A percentile compares a stretch with the other conserved stretches of the same genome.
Evolutionary conservation across 768 basidiomycete genomes (phyloP).

Genomic region (Naganishia antarctica): DNA sequence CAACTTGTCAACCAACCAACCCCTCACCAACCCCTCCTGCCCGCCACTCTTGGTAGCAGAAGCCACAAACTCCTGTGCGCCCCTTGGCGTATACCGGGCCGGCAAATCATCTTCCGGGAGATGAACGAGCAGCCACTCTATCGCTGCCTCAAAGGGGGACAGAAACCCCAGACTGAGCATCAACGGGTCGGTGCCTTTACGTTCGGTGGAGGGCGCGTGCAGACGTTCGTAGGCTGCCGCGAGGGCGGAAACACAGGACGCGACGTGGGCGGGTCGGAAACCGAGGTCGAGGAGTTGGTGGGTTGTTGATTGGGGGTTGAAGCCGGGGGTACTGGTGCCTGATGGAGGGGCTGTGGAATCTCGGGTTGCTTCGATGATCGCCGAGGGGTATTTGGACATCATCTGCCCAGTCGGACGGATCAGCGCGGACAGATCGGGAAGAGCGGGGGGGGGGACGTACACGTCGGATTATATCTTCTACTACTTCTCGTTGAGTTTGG

Average conservation of each 20-base stretch:
- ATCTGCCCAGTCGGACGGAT: slow-evolving; percentile 34
- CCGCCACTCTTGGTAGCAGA: slow-evolving; percentile 37
- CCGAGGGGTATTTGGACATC: slow-evolving; percentile 49
- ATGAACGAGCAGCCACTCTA: slow-evolving; percentile 77
- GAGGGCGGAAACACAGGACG: slow-evolving; percentile 56
- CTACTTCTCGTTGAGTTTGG: slow-evolving; percentile 64
- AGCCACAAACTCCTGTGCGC: slow-evolving; percentile 45
- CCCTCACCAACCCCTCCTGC: slow-evolving; percentile 55
- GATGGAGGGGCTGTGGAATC: slow-evolving; percentile 37
- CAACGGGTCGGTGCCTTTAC: slow-evolving; percentile 55
- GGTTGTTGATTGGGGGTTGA: slow-evolving; percentile 54
- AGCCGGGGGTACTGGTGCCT: not conserved
- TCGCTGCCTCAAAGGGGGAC: slow-evolving; percentile 67
- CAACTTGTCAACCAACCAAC: slow-evolving; percentile 76
- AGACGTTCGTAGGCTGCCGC: slow-evolving; percentile 39
- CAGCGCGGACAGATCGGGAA: not conserved
- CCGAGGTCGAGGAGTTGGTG: slow-evolving; percentile 62
- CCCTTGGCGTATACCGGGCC: slow-evolving; percentile 42
- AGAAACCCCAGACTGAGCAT: slow-evolving; percentile 54
- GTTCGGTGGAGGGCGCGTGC: not conserved
- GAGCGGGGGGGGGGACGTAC: slow-evolving; percentile 49
- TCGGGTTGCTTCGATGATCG: slow-evolving; percentile 45
- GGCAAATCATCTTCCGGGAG: slow-evolving; percentile 86
- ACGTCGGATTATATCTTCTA: slow-evolving; percentile 76
- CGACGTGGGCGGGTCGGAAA: slow-evolving; percentile 56